Evolutionary conservation across 805 yeast species (phyloP), one percentile per base, ranked within the genome.

Genomic region (Wickerhamomyces sydowiorum): DNA sequence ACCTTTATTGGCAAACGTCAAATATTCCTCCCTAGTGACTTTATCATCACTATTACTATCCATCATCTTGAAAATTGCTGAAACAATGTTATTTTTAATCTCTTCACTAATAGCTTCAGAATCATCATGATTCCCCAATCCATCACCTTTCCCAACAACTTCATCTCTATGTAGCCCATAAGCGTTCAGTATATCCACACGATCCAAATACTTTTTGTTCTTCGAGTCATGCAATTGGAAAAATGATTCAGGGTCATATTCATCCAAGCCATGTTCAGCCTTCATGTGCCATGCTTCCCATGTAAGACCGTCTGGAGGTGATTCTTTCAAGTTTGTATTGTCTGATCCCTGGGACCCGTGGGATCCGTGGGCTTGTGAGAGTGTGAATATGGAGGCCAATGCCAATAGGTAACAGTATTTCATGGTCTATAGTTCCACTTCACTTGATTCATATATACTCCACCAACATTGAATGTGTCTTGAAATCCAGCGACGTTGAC

Each of bases 281-380:
- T 76, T 70, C 97, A 91, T 90, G 61, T 91, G 98, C 86, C 90
- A 84, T 51, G 75, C 74, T 54, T 83, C 87, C 95, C 95, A 86
- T 15, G 76, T 62, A 29, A 77, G 52, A 1, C 76, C 79, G 10
- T 62, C 64, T 2, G 88, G 88, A 22, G 69, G 69, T 27, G 48
- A 43, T 43, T 74, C 55, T 12, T 41, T 42, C 7, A 56, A 39
- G 25, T 51, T 50, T 8, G 59, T 55, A 12, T 43, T 48, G 13
- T 45, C 38, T 14, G 35, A 32, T 3, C 35, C 35, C 20, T 21
- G 33, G 4, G 32, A 15, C 14, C 39, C 32, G 14, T 54, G 59
- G 7, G 52, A 6, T 13, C 33, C 33, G 22, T 32, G 35, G 7
- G 23, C 35, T 4, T n/a, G 15, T 14, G 30, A 15, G 15, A 15